Percentiles rank a stretch among this genome's conserved stretches.
Evolutionary conservation across 116 monocot species (phyloP).

Genomic region (Dioscorea cayenensis): DNA sequence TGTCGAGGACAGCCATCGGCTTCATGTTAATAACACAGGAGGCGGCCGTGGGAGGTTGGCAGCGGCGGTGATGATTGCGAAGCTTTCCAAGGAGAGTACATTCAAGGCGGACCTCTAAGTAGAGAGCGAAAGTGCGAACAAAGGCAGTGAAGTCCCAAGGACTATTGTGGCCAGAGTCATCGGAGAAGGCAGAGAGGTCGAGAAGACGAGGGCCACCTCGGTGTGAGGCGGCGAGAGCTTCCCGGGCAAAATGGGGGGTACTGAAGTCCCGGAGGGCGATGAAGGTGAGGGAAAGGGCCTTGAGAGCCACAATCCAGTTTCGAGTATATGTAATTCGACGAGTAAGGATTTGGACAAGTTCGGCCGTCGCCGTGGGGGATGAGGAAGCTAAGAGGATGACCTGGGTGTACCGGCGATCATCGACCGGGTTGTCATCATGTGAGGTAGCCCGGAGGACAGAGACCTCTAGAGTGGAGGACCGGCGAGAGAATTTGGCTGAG

Average conservation of each 20-base stretch:
- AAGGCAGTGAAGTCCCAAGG: constrained; percentile 62
- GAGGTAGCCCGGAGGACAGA: constrained; percentile 67
- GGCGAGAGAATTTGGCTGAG: constrained; percentile 33
- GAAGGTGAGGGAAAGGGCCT: constrained; percentile 44
- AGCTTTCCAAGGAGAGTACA: constrained; percentile 34
- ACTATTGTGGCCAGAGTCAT: constrained; percentile 14
- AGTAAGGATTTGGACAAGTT: constrained; percentile 20
- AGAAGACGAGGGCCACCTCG: constrained; percentile 25
- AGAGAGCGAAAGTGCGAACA: constrained; percentile 58
- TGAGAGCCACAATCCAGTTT: constrained; percentile 68
- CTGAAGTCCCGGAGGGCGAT: constrained; percentile 27
- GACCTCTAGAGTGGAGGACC: constrained; percentile 36
- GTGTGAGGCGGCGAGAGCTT: constrained; percentile 16
- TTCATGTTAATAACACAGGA: constrained; percentile 5
- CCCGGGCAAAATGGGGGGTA: constrained; percentile 33
- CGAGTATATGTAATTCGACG: constrained; percentile 56
- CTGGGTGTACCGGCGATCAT: constrained; percentile 24
- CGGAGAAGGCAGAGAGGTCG: constrained; percentile 48
- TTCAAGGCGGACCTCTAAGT: constrained; percentile 58
- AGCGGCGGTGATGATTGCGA: constrained; percentile 9
- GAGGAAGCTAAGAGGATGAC: constrained; percentile 34
- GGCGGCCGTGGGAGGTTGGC: too few species aligned
- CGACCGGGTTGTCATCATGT: constrained; percentile 42
- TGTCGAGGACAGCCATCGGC: constrained; percentile 13
- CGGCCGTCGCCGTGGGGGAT: constrained; percentile 22